Conservation (phyloP, 345 rosid genomes). For the Populus simonii region DNA sequence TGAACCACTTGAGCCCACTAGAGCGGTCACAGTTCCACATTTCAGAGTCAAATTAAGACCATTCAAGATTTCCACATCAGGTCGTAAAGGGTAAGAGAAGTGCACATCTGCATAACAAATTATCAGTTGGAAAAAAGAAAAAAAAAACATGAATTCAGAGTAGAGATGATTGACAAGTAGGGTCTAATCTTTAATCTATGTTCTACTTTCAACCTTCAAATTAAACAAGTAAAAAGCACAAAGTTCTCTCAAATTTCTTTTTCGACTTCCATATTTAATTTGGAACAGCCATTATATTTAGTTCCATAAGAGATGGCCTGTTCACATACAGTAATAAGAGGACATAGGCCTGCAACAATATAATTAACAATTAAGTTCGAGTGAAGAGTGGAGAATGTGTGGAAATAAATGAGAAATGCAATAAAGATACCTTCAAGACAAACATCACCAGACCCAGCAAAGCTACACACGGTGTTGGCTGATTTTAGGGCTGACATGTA, state of each 20-base stretch:
- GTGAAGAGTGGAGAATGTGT: neutral
- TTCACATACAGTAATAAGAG: neutral
- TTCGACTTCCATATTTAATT: slow-evolving; percentile 4
- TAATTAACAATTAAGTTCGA: neutral
- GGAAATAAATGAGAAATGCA: neutral
- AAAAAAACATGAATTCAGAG: neutral
- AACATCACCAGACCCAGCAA: slow-evolving; percentile 88
- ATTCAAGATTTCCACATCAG: slow-evolving; percentile 68
- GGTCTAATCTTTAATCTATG: neutral
- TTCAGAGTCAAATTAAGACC: slow-evolving; percentile 68
- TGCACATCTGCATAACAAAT: slow-evolving; percentile 63
- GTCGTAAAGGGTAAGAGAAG: slow-evolving; percentile 85
- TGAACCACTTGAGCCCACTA: slow-evolving; percentile 95
- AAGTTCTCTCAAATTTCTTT: neutral
- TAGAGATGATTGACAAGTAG: neutral
- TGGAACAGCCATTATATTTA: neutral
- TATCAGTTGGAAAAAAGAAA: neutral
- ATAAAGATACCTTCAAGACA: slow-evolving; percentile 64
- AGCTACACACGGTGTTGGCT: slow-evolving; percentile 42
- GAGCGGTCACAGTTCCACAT: slow-evolving; percentile 83
- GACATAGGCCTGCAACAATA: neutral
- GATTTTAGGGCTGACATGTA: slow-evolving; percentile 78
- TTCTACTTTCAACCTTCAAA: no score
- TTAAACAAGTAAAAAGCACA: neutral
- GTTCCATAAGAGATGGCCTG: neutral